Evolutionary conservation across 2,329 filamentous ascomycete species (phyloP).

Genomic region (Penicillium sp.): DNA sequence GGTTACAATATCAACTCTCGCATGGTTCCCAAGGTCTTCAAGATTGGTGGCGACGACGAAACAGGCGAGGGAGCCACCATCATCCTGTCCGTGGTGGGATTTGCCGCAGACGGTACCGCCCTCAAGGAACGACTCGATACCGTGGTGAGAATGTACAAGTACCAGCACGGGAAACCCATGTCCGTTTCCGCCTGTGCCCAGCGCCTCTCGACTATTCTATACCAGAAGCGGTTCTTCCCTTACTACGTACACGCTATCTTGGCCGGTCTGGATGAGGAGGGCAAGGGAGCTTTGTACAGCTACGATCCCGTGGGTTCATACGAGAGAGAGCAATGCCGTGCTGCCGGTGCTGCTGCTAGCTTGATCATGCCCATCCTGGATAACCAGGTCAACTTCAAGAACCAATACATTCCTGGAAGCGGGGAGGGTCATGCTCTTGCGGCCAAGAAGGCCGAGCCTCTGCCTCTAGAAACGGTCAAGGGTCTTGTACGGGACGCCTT

Average conservation of each 20-base stretch:
- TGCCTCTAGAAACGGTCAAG: slow-evolving; percentile 77
- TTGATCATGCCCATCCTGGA: slow-evolving; percentile 99
- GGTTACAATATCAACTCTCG: slow-evolving; percentile 99
- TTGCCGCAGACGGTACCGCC: slow-evolving; percentile 91
- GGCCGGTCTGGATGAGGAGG: slow-evolving; percentile 91
- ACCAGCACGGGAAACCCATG: slow-evolving; percentile 97
- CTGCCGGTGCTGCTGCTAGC: slow-evolving; percentile 87
- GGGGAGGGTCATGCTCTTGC: slow-evolving; percentile 81
- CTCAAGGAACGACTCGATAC: slow-evolving; percentile 92
- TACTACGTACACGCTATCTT: slow-evolving; percentile 97
- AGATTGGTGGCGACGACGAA: slow-evolving; percentile 88
- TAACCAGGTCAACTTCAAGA: slow-evolving; percentile 99
- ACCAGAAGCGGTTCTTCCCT: slow-evolving; percentile 97
- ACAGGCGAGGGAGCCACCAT: slow-evolving; percentile 85
- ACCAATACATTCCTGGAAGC: slow-evolving; percentile 90
- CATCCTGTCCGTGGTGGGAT: slow-evolving; percentile 91
- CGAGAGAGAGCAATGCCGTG: slow-evolving; percentile 94
- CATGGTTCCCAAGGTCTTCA: slow-evolving; percentile 94
- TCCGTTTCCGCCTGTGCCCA: slow-evolving; percentile 92
- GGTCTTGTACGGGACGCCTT: slow-evolving; percentile 95
- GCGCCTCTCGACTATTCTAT: slow-evolving; percentile 91
- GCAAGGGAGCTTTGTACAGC: slow-evolving; percentile 90
- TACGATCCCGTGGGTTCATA: slow-evolving; percentile 99
- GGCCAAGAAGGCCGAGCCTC: slow-evolving; percentile 63
- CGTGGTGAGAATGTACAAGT: slow-evolving; percentile 98